Percentiles rank a stretch among this genome's conserved stretches.
Evolutionary conservation across 352 stramenopile species (phyloP).

Genomic region (Pythium dissotocum): DNA sequence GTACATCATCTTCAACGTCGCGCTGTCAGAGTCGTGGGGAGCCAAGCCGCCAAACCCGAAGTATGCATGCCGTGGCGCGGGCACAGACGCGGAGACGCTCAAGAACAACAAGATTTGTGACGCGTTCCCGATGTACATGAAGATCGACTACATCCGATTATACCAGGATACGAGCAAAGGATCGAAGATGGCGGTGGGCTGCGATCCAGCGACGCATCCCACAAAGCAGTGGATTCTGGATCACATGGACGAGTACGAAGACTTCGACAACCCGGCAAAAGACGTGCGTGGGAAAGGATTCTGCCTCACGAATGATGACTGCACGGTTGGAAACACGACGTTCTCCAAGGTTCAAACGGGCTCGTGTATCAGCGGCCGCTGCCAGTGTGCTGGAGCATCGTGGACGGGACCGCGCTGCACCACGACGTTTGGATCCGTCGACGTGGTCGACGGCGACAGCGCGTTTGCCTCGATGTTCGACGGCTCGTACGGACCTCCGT

Average conservation of each 20-base stretch:
- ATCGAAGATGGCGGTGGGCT: constrained; percentile 59
- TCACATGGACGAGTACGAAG: constrained; percentile 75
- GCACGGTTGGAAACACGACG: constrained; percentile 39
- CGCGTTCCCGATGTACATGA: constrained; percentile 67
- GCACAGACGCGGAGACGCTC: constrained; percentile 27
- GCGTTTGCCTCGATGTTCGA: constrained; percentile 21
- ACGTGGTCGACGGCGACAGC: constrained; percentile 20
- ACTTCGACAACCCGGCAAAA: constrained; percentile 54
- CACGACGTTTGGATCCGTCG: constrained; percentile 27
- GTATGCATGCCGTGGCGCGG: constrained; percentile 53
- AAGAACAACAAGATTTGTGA: constrained; percentile 60
- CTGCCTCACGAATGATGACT: constrained; percentile 59
- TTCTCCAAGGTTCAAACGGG: constrained; percentile 25
- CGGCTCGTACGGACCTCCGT: constrained; percentile 51
- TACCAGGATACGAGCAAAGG: constrained; percentile 52
- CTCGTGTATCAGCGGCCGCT: constrained; percentile 43
- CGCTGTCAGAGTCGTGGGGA: constrained; percentile 33
- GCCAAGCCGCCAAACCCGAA: constrained; percentile 65
- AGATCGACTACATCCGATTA: constrained; percentile 80
- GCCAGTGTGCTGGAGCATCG: constrained; percentile 44
- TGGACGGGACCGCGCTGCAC: constrained; percentile 68
- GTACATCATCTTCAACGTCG: constrained; percentile 76
- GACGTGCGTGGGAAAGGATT: constrained; percentile 68
- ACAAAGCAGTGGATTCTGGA: constrained; percentile 77
- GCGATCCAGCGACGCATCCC: constrained; percentile 61